Percentiles rank a stretch among this genome's conserved stretches.
phyloP scores from a whole-genome alignment of 768 basidiomycete species.

The Lentinus tigrinus region DNA sequence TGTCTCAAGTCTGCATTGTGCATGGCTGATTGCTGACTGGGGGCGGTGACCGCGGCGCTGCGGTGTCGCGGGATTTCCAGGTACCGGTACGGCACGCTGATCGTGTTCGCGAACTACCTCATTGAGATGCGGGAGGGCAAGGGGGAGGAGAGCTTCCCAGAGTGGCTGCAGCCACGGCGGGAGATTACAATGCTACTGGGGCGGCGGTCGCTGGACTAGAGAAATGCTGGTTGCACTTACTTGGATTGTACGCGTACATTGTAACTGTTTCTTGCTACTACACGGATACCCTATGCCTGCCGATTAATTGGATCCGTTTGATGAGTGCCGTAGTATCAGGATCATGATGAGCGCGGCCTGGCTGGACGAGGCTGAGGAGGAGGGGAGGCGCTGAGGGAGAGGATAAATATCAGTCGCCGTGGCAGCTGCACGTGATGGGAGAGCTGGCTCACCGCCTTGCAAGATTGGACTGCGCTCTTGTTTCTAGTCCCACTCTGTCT shows the following conservation, averaged over 20 bases:
- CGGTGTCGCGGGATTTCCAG: conserved; percentile 38
- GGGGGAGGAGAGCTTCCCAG: conserved; percentile 60
- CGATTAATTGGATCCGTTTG: neutral
- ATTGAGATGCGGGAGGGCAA: conserved; percentile 57
- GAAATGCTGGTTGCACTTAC: conserved; percentile 7
- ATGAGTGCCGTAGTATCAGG: neutral
- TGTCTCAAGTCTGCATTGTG: conserved; percentile 26
- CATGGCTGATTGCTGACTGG: conserved; percentile 23
- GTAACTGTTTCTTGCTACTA: conserved; percentile 1
- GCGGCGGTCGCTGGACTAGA: conserved; percentile 66
- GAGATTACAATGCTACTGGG: conserved; percentile 79
- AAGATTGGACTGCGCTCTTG: neutral
- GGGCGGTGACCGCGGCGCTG: neutral
- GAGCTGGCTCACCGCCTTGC: conserved; percentile 21
- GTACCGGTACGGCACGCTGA: conserved; percentile 87
- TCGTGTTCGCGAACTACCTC: conserved; percentile 94
- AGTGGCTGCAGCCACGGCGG: conserved; percentile 79
- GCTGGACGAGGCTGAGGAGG: neutral
- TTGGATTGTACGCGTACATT: neutral
- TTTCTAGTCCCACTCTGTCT: conserved; percentile 4
- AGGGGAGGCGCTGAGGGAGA: neutral
- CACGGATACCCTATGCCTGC: neutral
- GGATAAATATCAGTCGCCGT: conserved; percentile 16
- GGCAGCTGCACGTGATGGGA: conserved; percentile 20
- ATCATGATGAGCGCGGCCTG: conserved; percentile 9